Conservation (phyloP, 805 yeast species). For the Ogataea ramenticola region DNA sequence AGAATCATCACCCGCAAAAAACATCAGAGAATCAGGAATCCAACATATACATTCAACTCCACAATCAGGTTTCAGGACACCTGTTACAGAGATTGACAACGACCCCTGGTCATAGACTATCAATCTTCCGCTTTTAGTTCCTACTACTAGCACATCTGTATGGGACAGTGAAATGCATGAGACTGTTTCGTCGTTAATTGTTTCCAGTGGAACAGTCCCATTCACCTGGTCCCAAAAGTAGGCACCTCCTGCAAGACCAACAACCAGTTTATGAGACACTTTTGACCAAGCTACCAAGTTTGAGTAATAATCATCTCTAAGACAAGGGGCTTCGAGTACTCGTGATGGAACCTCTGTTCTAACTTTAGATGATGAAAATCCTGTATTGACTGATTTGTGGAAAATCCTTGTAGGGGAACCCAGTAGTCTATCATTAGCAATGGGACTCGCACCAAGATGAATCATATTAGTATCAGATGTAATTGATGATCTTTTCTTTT, state of each 20-base stretch:
- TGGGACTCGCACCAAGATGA: no score
- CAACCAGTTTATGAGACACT: slow-evolving; percentile 43
- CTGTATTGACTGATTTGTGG: background rate
- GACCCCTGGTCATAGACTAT: slow-evolving; percentile 30
- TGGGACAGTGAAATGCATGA: slow-evolving; percentile 53
- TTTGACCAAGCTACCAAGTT: slow-evolving; percentile 70
- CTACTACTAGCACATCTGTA: slow-evolving; percentile 42
- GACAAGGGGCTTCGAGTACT: slow-evolving; percentile 60
- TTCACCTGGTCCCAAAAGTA: slow-evolving; percentile 55
- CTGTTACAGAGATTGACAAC: slow-evolving; percentile 10
- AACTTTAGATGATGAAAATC: slow-evolving; percentile 2
- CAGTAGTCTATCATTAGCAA: background rate
- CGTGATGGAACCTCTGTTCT: slow-evolving; percentile 37
- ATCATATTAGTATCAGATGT: no score
- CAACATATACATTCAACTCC: slow-evolving; percentile 56
- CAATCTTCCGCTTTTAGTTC: slow-evolving; percentile 51
- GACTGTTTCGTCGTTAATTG: slow-evolving; percentile 34
- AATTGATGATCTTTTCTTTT: background rate
- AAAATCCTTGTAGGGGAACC: no score
- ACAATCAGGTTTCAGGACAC: slow-evolving; percentile 22
- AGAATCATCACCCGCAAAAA: slow-evolving; percentile 58
- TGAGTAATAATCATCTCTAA: slow-evolving; percentile 72
- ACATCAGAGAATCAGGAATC: slow-evolving; percentile 36
- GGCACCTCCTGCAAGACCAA: slow-evolving; percentile 54
- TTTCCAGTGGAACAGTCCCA: slow-evolving; percentile 38